Conservation (phyloP, 352 stramenopile genomes). For the Hyaloperonospora arabidopsidis region DNA sequence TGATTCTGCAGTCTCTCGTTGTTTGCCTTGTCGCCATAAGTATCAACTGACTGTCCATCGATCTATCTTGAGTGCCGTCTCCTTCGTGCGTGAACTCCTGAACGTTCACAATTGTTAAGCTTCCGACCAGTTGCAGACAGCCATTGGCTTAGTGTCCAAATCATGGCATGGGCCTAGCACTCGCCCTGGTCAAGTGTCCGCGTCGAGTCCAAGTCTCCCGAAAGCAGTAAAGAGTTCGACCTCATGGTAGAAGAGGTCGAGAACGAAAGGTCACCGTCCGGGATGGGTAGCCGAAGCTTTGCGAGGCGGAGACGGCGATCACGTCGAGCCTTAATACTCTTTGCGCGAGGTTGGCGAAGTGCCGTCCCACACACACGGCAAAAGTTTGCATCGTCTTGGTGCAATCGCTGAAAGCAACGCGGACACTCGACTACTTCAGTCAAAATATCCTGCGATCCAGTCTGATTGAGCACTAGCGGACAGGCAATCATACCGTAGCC, state of each 20-base stretch:
- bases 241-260: conserved; percentile 58
- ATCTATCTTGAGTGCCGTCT: no score
- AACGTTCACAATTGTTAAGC: conserved; percentile 3
- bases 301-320: conserved; percentile 46
- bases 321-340: conserved; percentile 53
- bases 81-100: no score
- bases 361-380: conserved; percentile 64
- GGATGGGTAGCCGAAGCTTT: conserved; percentile 42
- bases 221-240: conserved; percentile 43
- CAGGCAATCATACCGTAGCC: conserved; percentile 84
- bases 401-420: conserved; percentile 62
- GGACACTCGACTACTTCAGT: conserved; percentile 62
- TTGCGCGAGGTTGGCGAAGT: conserved; percentile 44
- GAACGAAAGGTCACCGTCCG: conserved; percentile 27
- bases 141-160: conserved; percentile 3
- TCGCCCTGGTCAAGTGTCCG: conserved; percentile 12
- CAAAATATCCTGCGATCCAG: conserved; percentile 39
- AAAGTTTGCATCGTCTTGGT: conserved; percentile 78
- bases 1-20: no score
- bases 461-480: conserved; percentile 66
- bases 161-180: conserved; percentile 7
- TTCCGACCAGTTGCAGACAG: not conserved
- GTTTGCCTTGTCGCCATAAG: no score
- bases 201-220: conserved; percentile 21
- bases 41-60: no score